Evolutionary conservation across 2,329 filamentous ascomycete species (phyloP).

Genomic region (Canariomyces notabilis): DNA sequence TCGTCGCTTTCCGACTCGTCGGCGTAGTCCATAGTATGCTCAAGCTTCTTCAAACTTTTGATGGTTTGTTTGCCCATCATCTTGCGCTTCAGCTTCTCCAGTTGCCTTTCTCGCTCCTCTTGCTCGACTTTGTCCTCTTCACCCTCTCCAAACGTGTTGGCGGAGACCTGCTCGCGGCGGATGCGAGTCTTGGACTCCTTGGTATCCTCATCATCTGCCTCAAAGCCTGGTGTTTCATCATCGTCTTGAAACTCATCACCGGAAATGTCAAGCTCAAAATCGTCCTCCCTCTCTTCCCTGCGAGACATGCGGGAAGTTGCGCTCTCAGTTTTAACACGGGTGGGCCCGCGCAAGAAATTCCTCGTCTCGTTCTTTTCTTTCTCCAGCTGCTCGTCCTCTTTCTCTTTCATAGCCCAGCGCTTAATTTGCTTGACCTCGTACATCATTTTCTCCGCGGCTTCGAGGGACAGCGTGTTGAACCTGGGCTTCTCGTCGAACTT

Average conservation of each 20-base stretch:
- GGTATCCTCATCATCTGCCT: slow-evolving; percentile 73
- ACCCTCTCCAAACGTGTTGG: slow-evolving; percentile 71
- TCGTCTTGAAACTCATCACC: slow-evolving; percentile 81
- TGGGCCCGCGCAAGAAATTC: slow-evolving; percentile 45
- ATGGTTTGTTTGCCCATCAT: slow-evolving; percentile 70
- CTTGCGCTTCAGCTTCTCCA: slow-evolving; percentile 64
- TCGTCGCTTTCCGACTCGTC: slow-evolving; percentile 49
- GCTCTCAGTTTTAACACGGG: slow-evolving; percentile 65
- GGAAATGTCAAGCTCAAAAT: slow-evolving; percentile 63
- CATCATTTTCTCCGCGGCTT: slow-evolving; percentile 82
- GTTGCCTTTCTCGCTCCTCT: slow-evolving; percentile 62
- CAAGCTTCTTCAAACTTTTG: slow-evolving; percentile 77
- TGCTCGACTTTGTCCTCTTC: slow-evolving; percentile 69
- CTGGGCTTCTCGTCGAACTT: slow-evolving; percentile 75
- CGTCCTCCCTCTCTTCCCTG: slow-evolving; percentile 62
- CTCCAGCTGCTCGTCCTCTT: slow-evolving; percentile 53
- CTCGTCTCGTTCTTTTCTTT: slow-evolving; percentile 59
- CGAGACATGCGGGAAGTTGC: slow-evolving; percentile 57
- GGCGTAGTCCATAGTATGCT: slow-evolving; percentile 82
- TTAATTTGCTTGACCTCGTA: slow-evolving; percentile 70
- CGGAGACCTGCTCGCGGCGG: slow-evolving; percentile 76
- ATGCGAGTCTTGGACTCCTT: slow-evolving; percentile 69
- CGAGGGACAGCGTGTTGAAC: slow-evolving; percentile 71
- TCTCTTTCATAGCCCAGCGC: slow-evolving; percentile 72
- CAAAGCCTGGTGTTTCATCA: slow-evolving; percentile 71